These are phyloP conservation scores for Solanum hybrid DNA, from an alignment of 305 asterid genomes.

Conservation along the genomic window DNA sequence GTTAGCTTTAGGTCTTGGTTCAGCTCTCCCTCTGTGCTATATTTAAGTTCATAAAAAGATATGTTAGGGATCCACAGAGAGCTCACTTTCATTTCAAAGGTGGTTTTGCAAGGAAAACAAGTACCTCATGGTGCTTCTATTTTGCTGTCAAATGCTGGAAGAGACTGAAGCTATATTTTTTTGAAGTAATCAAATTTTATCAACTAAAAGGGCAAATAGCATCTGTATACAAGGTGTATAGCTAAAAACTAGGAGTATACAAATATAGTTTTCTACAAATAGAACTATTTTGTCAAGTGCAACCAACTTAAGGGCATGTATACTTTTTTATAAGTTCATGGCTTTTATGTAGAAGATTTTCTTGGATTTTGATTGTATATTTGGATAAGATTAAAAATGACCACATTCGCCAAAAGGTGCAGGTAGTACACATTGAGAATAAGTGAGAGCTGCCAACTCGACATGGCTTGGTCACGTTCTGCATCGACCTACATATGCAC, in stretches of 20 bases:
- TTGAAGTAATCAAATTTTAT: not conserved
- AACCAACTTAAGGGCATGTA: constrained; percentile 12
- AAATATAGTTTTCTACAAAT: not conserved
- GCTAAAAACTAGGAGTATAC: not conserved
- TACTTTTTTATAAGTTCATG: constrained; percentile 5
- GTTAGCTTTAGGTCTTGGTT: not conserved
- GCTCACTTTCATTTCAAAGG: not conserved
- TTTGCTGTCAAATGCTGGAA: not conserved
- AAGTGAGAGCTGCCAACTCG: not conserved
- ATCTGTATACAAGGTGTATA: not conserved
- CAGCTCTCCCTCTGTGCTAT: not conserved
- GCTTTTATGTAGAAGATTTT: not conserved
- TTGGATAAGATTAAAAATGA: not conserved
- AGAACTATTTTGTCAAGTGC: constrained; percentile 10
- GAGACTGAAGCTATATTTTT: not conserved
- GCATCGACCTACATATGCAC: not conserved
- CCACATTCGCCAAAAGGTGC: not conserved
- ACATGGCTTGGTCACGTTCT: not conserved
- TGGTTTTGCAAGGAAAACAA: not conserved
- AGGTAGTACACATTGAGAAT: not conserved
- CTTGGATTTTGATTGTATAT: not conserved
- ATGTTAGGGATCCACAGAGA: not conserved
- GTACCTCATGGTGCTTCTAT: not conserved
- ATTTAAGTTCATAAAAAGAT: not conserved
- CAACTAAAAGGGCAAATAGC: not conserved